Evolutionary conservation across 2,329 filamentous ascomycete genomes (phyloP).

Genomic region (Pseudocercospora musae): DNA sequence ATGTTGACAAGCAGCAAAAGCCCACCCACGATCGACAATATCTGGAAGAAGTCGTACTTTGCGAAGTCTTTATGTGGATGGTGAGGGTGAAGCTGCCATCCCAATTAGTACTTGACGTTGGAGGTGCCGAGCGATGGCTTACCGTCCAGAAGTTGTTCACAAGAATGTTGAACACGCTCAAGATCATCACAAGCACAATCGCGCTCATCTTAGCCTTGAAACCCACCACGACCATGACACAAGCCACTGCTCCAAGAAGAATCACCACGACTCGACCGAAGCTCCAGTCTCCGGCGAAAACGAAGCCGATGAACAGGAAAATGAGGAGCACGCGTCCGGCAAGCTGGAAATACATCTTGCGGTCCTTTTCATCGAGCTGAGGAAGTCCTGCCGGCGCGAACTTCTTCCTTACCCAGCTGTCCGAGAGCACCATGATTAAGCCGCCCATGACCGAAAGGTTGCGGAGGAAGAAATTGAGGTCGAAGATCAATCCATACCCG

Average conservation of each 20-base stretch:
- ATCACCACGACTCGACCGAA: conserved; percentile 84
- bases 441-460: conserved; percentile 97
- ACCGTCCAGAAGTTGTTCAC: conserved; percentile 99
- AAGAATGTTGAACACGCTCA: conserved; percentile 93
- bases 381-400: conserved; percentile 95
- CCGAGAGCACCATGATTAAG: conserved; percentile 94
- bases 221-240: conserved; percentile 96
- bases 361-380: conserved; percentile 95
- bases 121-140: conserved; percentile 44
- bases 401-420: conserved; percentile 96
- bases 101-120: neutral
- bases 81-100: conserved; percentile 83
- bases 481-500: conserved; percentile 96
- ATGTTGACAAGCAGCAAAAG: conserved; percentile 97
- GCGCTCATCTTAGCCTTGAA: conserved; percentile 99
- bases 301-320: conserved; percentile 95
- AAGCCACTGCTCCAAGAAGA: conserved; percentile 80
- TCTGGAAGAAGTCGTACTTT: conserved; percentile 99
- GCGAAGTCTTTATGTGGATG: conserved; percentile 99
- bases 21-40: conserved; percentile 95
- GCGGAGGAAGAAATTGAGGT: conserved; percentile 99
- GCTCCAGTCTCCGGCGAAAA: conserved; percentile 92
- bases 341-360: conserved; percentile 99
- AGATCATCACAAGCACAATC: conserved; percentile 86
- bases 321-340: conserved; percentile 92